Evolutionary conservation across 2,329 filamentous ascomycete genomes (phyloP).

Genomic region (Colletotrichum incanum): DNA sequence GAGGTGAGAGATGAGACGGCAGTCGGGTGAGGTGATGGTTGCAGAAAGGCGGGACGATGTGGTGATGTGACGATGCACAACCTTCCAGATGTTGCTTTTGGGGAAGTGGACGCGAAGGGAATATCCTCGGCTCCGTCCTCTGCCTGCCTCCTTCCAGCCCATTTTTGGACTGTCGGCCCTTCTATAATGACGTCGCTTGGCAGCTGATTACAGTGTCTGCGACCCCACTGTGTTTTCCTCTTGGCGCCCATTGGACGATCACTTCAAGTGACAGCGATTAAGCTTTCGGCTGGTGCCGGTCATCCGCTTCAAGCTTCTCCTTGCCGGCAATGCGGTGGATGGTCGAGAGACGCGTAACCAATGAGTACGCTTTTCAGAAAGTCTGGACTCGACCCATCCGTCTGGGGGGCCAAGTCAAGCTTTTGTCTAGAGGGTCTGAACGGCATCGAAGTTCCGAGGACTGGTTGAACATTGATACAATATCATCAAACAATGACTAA

Average conservation of each 20-base stretch:
- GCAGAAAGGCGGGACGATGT: neutral
- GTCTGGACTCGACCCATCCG: neutral
- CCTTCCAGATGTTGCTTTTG: neutral
- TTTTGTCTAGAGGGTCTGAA: slow-evolving; percentile 28
- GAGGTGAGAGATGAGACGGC: neutral
- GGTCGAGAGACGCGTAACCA: slow-evolving; percentile 9
- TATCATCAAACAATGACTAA: too few species aligned
- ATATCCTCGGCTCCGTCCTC: neutral
- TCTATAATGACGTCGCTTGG: slow-evolving; percentile 36
- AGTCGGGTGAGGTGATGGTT: neutral
- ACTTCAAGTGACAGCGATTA: slow-evolving; percentile 11
- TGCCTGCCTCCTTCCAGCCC: neutral
- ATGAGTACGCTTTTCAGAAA: slow-evolving; percentile 1
- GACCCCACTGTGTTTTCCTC: slow-evolving; percentile 14
- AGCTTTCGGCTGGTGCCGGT: slow-evolving; percentile 37
- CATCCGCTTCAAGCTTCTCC: slow-evolving; percentile 31
- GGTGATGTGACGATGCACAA: neutral
- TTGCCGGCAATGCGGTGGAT: neutral
- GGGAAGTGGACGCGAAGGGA: neutral
- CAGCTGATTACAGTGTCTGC: neutral
- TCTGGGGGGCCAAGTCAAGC: slow-evolving; percentile 27
- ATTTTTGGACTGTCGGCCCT: neutral
- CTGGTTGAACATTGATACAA: neutral
- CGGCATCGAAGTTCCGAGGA: slow-evolving; percentile 1
- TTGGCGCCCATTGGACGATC: neutral